Conservation (phyloP, 2,329 filamentous ascomycete species). For the Aurifilum marmelostoma region DNA sequence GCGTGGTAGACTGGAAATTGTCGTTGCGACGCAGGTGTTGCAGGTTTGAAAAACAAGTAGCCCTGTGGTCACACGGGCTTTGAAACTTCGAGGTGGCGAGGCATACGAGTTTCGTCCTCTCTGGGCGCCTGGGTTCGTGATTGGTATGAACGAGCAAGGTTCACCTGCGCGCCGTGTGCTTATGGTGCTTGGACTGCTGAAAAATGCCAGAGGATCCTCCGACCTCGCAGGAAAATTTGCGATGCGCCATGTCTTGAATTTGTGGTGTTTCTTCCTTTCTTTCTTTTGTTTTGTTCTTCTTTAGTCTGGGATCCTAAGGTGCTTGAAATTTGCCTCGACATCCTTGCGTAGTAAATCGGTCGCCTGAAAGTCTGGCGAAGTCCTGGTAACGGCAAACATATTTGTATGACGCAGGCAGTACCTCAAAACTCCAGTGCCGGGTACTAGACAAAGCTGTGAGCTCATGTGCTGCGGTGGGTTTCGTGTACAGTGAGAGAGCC, state of each 20-base stretch:
- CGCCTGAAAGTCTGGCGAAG: not conserved
- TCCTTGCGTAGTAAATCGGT: not conserved
- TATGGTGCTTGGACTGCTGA: conserved; percentile 12
- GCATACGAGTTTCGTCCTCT: not conserved
- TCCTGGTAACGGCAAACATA: not conserved
- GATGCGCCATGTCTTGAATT: not conserved
- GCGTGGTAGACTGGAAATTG: no score
- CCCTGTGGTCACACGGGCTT: conserved; percentile 14
- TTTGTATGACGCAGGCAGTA: not conserved
- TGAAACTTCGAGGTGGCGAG: conserved; percentile 15
- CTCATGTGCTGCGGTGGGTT: no score
- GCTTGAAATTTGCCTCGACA: not conserved
- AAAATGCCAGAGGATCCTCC: conserved; percentile 14
- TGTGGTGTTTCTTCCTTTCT: not conserved
- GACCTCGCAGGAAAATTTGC: not conserved
- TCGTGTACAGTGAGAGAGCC: not conserved
- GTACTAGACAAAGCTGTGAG: not conserved
- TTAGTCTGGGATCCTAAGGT: not conserved
- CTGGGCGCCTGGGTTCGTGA: not conserved
- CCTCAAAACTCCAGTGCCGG: conserved; percentile 9
- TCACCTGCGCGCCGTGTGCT: not conserved
- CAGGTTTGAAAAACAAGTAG: conserved; percentile 7
- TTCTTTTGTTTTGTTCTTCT: no score
- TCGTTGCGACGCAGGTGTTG: not conserved
- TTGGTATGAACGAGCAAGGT: conserved; percentile 16